Evolutionary conservation across 148 eudicot genomes (phyloP), one percentile per base, ranked within the genome.

Genomic region (Limonium bicolor): DNA sequence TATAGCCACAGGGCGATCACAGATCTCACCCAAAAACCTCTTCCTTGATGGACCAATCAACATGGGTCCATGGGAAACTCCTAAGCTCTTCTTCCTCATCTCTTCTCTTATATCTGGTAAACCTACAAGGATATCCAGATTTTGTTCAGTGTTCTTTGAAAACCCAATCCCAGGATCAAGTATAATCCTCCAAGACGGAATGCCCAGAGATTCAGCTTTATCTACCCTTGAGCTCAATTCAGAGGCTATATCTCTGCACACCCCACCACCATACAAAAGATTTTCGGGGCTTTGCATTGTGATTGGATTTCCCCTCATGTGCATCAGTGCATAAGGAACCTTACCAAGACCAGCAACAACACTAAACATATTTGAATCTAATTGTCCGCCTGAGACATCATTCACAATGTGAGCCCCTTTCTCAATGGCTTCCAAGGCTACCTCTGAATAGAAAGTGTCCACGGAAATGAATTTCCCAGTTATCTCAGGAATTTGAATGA

Each of bases 131-230:
- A 78, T 60, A 28, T 90, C 88, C 58, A 90, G 51, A 61, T 71
- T 90, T 30, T 81, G 93, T 50, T 69, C 65, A 0, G 84, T 72
- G 21, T 65, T 78, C 67, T 85, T 90, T 0, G 95, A 85, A 59
- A 90, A 90, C 14, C 99, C 99, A 30, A 90, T 68, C 19, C 99
- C 95, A 0, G 99, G 99, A 52, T 90, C 99, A 28, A 68, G 35
- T 19, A 85, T 51, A 6, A 81, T 61, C 57, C 88, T 71, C 99
- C 99, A 90, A 54, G 88, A 75, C 7, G 95, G 95, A 31, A 90
- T 67, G 9, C 99, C 88, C 0, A 71, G 46, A 36, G 56, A 48
- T 57, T 90, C 99, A 4, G 94, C 95, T 46, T 65, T 70, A 25
- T 21, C 29, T 43, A 72, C 69, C 22, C 67, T 60, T 5, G 37